phyloP scores from a whole-genome alignment of 768 basidiomycete species.

The Phaeotremella fagi region DNA sequence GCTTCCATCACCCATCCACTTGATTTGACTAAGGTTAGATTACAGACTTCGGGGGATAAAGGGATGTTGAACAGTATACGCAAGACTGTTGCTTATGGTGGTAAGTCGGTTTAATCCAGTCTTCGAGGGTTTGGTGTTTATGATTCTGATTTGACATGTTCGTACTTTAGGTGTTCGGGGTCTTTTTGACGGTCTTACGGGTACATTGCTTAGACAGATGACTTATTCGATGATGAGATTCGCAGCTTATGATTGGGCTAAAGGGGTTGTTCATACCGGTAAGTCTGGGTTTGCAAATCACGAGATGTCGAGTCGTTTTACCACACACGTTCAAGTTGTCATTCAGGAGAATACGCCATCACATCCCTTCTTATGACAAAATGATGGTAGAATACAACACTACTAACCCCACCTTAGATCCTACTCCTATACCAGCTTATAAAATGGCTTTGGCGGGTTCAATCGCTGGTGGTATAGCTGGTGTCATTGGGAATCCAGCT shows the following conservation, averaged over 20 bases:
- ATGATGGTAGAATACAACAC: background rate
- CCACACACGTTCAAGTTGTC: too few relatives aligned
- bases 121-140: too few relatives aligned
- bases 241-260: conserved; percentile 88
- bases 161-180: conserved; percentile 53
- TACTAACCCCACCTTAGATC: conserved; percentile 9
- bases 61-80: conserved; percentile 76
- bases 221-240: conserved; percentile 88
- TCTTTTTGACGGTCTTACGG: conserved; percentile 78
- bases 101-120: conserved; percentile 44
- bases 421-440: conserved; percentile 61
- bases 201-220: conserved; percentile 89
- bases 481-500: conserved; percentile 79
- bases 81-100: conserved; percentile 77
- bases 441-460: conserved; percentile 74
- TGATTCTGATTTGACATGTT: background rate
- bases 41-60: conserved; percentile 89
- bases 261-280: conserved; percentile 69
- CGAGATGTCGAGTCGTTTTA: too few relatives aligned
- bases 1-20: conserved; percentile 34
- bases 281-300: conserved; percentile 35
- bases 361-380: conserved; percentile 6
- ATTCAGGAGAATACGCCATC: too few relatives aligned
- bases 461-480: conserved; percentile 85
- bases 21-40: conserved; percentile 69